Evolutionary conservation across 352 stramenopile species (phyloP).

Genomic region (Stramenopiles sp.): DNA sequence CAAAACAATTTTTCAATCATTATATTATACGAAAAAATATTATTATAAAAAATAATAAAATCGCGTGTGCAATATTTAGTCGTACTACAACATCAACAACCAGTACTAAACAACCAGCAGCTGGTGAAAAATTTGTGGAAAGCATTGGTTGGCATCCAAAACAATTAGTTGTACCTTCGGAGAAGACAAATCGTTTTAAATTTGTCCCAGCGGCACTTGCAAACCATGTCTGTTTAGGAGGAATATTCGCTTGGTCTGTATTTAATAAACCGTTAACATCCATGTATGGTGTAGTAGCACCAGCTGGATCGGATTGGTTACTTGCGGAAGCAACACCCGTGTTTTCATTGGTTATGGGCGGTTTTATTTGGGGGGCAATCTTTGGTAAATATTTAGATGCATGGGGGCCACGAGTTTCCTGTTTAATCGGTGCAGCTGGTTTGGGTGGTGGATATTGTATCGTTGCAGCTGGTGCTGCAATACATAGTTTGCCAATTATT

Average conservation of each 20-base stretch:
- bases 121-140: background rate
- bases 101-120: too few species aligned
- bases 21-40: too few species aligned
- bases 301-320: slow-evolving; percentile 27
- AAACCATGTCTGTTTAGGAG: slow-evolving; percentile 35
- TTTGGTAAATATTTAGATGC: slow-evolving; percentile 22
- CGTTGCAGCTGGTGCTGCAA: slow-evolving; percentile 21
- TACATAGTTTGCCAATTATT: slow-evolving; percentile 28
- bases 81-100: too few species aligned
- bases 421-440: slow-evolving; percentile 18
- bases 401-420: slow-evolving; percentile 21
- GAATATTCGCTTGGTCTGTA: slow-evolving; percentile 33
- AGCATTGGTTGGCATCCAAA: background rate
- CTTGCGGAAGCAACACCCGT: slow-evolving; percentile 32
- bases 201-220: slow-evolving; percentile 18
- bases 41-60: too few species aligned
- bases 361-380: slow-evolving; percentile 19
- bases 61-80: too few species aligned
- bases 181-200: background rate
- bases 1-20: too few species aligned
- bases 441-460: slow-evolving; percentile 25
- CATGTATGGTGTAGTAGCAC: slow-evolving; percentile 24
- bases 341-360: slow-evolving; percentile 30
- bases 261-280: slow-evolving; percentile 28
- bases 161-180: background rate